Evolutionary conservation across 306 rosid genomes (phyloP).

Genomic region (Lathyrus oleraceus): DNA sequence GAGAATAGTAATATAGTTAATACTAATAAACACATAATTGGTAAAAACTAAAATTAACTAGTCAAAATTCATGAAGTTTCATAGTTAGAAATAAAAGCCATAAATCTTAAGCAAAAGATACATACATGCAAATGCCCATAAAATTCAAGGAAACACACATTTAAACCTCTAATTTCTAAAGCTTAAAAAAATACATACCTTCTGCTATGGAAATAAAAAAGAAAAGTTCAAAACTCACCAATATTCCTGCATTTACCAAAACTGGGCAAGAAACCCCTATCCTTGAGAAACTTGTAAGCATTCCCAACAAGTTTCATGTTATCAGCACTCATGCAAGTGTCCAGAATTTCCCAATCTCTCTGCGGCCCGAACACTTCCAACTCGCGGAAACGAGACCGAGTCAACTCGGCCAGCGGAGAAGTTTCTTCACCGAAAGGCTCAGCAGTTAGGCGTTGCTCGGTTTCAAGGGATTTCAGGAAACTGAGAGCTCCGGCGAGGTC

Average conservation of each 20-base stretch:
- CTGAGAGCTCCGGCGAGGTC: conserved; percentile 85
- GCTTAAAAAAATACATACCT: not conserved
- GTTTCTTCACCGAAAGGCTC: conserved; percentile 36
- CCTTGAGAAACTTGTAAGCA: conserved; percentile 74
- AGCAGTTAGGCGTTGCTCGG: conserved; percentile 33
- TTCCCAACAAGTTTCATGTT: conserved; percentile 87
- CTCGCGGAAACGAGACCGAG: conserved; percentile 52
- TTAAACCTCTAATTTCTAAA: too few relatives aligned
- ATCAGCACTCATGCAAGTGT: conserved; percentile 93
- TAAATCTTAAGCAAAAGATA: too few relatives aligned
- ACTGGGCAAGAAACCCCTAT: conserved; percentile 77
- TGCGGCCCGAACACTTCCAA: conserved; percentile 59
- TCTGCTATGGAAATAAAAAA: not conserved
- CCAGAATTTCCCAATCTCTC: conserved; percentile 93
- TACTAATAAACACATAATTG: too few relatives aligned
- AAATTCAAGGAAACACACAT: too few relatives aligned
- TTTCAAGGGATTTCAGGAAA: conserved; percentile 63
- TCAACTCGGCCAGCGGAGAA: conserved; percentile 38
- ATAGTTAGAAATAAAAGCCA: too few relatives aligned
- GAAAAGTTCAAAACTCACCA: conserved; percentile 47
- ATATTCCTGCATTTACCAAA: conserved; percentile 90
- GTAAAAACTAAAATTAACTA: too few relatives aligned
- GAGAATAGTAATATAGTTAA: too few relatives aligned
- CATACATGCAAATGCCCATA: too few relatives aligned
- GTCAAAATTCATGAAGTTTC: too few relatives aligned